phyloP scores from a whole-genome alignment of 768 basidiomycete species.

The Panus rudis region DNA sequence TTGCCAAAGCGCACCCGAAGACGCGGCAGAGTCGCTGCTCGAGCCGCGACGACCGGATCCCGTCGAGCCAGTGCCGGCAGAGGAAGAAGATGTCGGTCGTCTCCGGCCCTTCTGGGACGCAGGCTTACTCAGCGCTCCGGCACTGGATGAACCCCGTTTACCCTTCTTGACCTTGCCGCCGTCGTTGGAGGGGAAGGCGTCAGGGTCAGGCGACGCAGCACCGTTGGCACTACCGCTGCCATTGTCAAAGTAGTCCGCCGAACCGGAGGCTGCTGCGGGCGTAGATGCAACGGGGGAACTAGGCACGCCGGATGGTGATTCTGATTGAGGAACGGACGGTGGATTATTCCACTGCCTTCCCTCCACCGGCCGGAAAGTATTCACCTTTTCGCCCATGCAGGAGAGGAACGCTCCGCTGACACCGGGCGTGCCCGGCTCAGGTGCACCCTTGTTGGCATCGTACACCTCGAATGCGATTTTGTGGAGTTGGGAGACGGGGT shows the following conservation, averaged over 20 bases:
- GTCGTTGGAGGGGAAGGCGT: conserved; percentile 72
- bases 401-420: conserved; percentile 77
- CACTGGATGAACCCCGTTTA: conserved; percentile 72
- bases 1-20: conserved; percentile 79
- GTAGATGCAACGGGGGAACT: conserved; percentile 63
- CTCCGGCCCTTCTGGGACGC: conserved; percentile 54
- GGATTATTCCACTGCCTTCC: conserved; percentile 61
- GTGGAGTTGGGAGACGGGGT: conserved; percentile 92
- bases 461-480: conserved; percentile 93
- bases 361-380: conserved; percentile 80
- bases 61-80: conserved; percentile 42
- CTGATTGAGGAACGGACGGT: conserved; percentile 29
- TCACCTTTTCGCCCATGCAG: conserved; percentile 91
- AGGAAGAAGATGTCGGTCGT: conserved; percentile 65
- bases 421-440: conserved; percentile 75
- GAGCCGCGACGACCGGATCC: conserved; percentile 62
- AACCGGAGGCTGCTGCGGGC: conserved; percentile 34
- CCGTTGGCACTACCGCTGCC: conserved; percentile 43
- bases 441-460: conserved; percentile 59
- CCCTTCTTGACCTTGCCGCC: conserved; percentile 78
- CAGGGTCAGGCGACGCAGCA: conserved; percentile 61
- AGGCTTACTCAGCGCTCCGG: conserved; percentile 44
- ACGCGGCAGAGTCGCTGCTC: conserved; percentile 58
- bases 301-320: conserved; percentile 44
- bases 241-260: conserved; percentile 64